phyloP scores from a whole-genome alignment of 257 asterid species.

The Nyctanthes arbortristis region DNA sequence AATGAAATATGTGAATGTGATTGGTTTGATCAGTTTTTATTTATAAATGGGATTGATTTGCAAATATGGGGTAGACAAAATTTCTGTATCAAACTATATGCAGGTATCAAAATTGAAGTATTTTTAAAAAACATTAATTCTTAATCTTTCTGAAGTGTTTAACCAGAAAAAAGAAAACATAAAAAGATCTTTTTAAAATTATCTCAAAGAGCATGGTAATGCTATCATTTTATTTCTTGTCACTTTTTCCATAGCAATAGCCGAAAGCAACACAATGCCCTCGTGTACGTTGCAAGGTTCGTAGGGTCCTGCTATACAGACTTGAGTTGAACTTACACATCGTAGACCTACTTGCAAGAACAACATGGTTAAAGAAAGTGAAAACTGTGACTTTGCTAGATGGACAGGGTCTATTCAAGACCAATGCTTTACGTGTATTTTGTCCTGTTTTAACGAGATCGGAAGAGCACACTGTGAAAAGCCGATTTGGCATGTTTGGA shows the following conservation, averaged over 20 bases:
- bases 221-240: neutral
- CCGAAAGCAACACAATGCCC: neutral
- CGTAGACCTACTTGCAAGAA: neutral
- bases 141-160: neutral
- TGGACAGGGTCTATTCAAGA: too few relatives aligned
- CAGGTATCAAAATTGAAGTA: neutral
- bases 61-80: too few relatives aligned
- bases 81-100: neutral
- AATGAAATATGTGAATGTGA: too few relatives aligned
- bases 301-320: neutral
- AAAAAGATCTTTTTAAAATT: neutral
- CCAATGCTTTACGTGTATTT: too few relatives aligned
- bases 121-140: neutral
- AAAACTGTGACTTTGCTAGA: too few relatives aligned
- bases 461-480: too few relatives aligned
- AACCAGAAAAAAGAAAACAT: neutral
- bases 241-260: neutral
- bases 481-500: neutral
- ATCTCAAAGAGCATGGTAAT: neutral
- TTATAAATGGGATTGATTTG: too few relatives aligned
- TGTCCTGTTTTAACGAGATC: too few relatives aligned
- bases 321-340: conserved; percentile 8
- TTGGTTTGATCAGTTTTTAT: too few relatives aligned
- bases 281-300: neutral
- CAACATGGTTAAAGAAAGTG: neutral